Base-by-base conservation (phyloP, 2,329 filamentous ascomycete genomes). In the Sporothrix euskadiensis region DNA sequence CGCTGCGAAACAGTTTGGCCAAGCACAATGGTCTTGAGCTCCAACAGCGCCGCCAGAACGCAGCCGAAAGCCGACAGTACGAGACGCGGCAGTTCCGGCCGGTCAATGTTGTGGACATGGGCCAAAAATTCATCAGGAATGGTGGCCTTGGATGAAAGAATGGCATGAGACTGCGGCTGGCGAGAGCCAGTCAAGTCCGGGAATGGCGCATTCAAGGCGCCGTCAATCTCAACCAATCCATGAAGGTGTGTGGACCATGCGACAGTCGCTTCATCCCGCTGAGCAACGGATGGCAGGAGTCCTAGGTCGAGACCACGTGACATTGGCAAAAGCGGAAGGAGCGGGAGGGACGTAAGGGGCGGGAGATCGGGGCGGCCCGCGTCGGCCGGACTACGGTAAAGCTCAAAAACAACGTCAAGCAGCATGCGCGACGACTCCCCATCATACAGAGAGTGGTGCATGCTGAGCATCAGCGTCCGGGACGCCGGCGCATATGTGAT, bases 401-500 rank as follows among this genome's bases (percentile, higher is more conserved):
- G 22, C 2, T 9, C 26, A 1, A 61, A 61, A 7, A 75, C 83
- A 75, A 89, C 85, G 3, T 82, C 77, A 6, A 90, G 81, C 5
- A 91, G 81, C 10, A 85, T 79, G 10, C 83, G 81, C 26, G 91
- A 80, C 52, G 88, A 88, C 63, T 87, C 85, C 0, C 87, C 88
- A 81, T 92, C 90, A 75, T 90, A 90, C 1, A 91, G 81, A 0
- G 89, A 86, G 78, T 92, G 90, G 73, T 90, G 85, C 7, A 89
- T 77, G 4, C 79, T 82, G 19, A 83, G 61, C 69, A 83, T 79
- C 80, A 84, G 80, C 9, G 77, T 77, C 32, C 70, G 57, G 1
- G 78, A 76, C 9, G 77, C 76, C 12, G 79, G 75, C 6, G 79
- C 77, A 22, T 83, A 75, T 4, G 81, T 80, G 9, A 83, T 78